Conservation (phyloP, 176 grass and related monocot species). For the Neostapfia colusana region DNA sequence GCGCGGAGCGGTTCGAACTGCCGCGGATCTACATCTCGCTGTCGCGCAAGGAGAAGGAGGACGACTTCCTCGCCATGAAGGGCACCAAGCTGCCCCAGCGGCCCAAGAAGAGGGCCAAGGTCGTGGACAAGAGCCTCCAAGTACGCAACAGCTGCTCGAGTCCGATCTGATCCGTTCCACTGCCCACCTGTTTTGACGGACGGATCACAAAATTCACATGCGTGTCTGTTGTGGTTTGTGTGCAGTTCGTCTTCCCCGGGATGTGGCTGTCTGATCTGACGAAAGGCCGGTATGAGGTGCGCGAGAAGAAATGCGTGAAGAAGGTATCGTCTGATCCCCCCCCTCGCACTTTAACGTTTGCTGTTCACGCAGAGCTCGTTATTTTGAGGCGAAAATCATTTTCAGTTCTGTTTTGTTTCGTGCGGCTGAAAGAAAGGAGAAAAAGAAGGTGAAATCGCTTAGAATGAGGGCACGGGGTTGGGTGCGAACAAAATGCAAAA, state of each 20-base stretch:
- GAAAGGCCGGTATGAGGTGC: slow-evolving; percentile 85
- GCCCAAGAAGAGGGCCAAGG: slow-evolving; percentile 93
- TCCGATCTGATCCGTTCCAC: slow-evolving; percentile 16
- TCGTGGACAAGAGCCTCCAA: slow-evolving; percentile 78
- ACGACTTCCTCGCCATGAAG: slow-evolving; percentile 84
- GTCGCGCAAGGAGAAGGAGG: slow-evolving; percentile 91
- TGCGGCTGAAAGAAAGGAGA: background rate
- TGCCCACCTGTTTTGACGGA: background rate
- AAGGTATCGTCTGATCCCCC: slow-evolving; percentile 54
- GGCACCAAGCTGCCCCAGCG: slow-evolving; percentile 92
- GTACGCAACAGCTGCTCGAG: slow-evolving; percentile 32
- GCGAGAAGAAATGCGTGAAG: slow-evolving; percentile 92
- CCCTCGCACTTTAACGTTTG: background rate
- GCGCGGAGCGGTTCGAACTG: slow-evolving; percentile 63
- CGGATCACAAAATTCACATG: slow-evolving; percentile 31
- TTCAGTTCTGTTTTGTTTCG: background rate
- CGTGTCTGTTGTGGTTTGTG: background rate
- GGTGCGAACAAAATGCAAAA: slow-evolving; percentile 14
- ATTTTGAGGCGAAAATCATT: background rate
- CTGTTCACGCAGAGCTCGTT: background rate
- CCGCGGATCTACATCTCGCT: slow-evolving; percentile 89
- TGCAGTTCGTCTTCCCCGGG: slow-evolving; percentile 88
- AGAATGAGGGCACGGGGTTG: slow-evolving; percentile 21
- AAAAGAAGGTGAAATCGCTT: background rate
- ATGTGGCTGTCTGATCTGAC: slow-evolving; percentile 96